Percentiles rank a stretch among this genome's conserved stretches.
phyloP scores from a whole-genome alignment of 2,329 filamentous ascomycete species.

The Colletotrichum siamense region DNA sequence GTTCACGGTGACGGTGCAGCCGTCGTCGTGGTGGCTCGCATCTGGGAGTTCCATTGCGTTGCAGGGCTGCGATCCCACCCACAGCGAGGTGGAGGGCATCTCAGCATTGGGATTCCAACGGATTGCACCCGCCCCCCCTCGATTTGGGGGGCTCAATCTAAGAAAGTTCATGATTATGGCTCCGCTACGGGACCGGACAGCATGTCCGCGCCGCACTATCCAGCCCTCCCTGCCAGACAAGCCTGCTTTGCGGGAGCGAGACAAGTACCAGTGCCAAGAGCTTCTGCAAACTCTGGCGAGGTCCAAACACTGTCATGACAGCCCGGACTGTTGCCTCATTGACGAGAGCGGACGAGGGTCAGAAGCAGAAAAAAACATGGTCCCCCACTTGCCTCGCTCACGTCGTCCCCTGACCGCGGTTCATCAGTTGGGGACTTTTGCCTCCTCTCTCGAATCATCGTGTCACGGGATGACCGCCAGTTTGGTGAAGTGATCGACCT shows the following conservation, averaged over 20 bases:
- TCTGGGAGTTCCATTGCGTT: not conserved
- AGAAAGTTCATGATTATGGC: conserved; percentile 10
- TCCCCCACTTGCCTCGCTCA: not conserved
- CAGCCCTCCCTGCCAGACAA: not conserved
- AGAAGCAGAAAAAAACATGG: not conserved
- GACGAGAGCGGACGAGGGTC: not conserved
- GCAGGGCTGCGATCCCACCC: not conserved
- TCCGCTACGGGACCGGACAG: conserved; percentile 11
- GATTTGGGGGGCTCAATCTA: conserved; percentile 13
- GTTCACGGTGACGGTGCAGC: not conserved
- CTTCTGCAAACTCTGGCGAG: not conserved
- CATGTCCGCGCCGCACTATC: conserved; percentile 5
- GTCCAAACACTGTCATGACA: not conserved
- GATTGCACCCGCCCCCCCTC: conserved; percentile 1
- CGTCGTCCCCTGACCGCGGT: not conserved
- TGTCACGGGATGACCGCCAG: not conserved
- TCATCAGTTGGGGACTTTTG: not conserved
- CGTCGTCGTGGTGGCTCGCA: not conserved
- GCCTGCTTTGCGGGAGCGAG: not conserved
- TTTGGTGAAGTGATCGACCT: not conserved
- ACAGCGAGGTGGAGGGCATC: not conserved
- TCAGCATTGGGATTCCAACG: not conserved
- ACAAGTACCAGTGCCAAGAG: not conserved
- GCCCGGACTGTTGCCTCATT: not conserved
- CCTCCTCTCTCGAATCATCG: not conserved